These are phyloP conservation scores for Cyclotella choctawhatcheeana DNA, from an alignment of 108 stramenopile species.

Conservation along the genomic window DNA sequence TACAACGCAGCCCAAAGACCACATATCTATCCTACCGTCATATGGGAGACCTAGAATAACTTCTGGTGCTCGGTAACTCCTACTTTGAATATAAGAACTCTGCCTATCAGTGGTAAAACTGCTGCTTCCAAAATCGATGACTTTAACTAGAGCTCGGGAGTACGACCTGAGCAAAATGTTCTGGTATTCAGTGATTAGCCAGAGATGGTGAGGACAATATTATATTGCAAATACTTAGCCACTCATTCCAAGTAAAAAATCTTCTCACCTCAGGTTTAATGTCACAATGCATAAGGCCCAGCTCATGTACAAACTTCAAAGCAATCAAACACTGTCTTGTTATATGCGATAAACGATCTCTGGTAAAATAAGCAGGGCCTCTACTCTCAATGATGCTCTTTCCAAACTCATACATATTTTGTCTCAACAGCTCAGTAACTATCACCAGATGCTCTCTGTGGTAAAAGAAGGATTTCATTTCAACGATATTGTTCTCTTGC, in stretches of 20 bases:
- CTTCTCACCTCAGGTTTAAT: constrained; percentile 91
- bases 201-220: background rate
- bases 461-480: constrained; percentile 96
- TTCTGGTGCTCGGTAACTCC: constrained; percentile 97
- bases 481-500: constrained; percentile 82
- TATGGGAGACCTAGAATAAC: constrained; percentile 95
- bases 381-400: constrained; percentile 84
- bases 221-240: background rate
- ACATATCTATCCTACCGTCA: constrained; percentile 93
- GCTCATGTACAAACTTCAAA: constrained; percentile 88
- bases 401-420: constrained; percentile 97
- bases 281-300: constrained; percentile 96
- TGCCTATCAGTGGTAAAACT: constrained; percentile 96
- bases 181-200: too few species aligned
- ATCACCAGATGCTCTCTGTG: constrained; percentile 97
- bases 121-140: constrained; percentile 98
- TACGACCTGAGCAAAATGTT: constrained; percentile 93
- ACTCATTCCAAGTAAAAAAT: background rate
- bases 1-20: constrained; percentile 95
- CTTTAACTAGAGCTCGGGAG: constrained; percentile 86
- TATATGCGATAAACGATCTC: constrained; percentile 82
- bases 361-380: constrained; percentile 93
- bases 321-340: constrained; percentile 89
- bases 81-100: constrained; percentile 95
- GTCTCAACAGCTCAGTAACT: constrained; percentile 95